Base-by-base conservation (phyloP, 2,329 filamentous ascomycete genomes). In the Fusarium robinianum region DNA sequence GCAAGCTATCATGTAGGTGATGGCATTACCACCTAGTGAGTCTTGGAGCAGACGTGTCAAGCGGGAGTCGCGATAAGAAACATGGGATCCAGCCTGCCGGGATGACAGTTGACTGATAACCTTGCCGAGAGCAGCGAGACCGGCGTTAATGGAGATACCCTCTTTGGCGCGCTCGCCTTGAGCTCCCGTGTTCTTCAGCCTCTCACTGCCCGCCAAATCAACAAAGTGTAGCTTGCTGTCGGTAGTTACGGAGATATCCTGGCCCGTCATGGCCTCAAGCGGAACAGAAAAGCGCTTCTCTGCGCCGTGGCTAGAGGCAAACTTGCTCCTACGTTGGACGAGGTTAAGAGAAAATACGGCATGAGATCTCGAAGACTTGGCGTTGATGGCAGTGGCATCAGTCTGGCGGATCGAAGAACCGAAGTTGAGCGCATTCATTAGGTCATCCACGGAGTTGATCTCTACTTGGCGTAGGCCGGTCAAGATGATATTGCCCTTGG, bases 171-270 rank as follows among this genome's bases (percentile, higher is more conserved):
- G 82, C 60, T 97, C 94, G 29, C 94, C 94, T 52, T 95, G 91
- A 1, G 94, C 94, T 22, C 90, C 90, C 0, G 94, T 99, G 62
- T 99, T 97, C 73, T 99, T 99, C 62, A 99, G 74, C 58, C 94
- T 83, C 72, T 99, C 94, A 66, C 94, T 97, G 55, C 94, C 94
- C 37, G 94, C 94, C 67, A 99, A 74, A 81, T 99, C 94, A 47
- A 99, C 94, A 65, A 99, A 99, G 67, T 99, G 94, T 36, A 99
- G 79, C 71, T 99, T 99, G 81, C 94, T 99, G 68, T 99, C 94
- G 8, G 94, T 87, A 0, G 90, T 96, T 27, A 97, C 79, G 34
- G 78, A 78, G 22, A 85, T 81, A 12, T 84, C 81, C 21, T 67
- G 62, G 16, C 81, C 79, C 3, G 84, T 81, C 75, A 94, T 81